phyloP scores from a whole-genome alignment of 441 rosid genomes.

The Populus hybrid region DNA sequence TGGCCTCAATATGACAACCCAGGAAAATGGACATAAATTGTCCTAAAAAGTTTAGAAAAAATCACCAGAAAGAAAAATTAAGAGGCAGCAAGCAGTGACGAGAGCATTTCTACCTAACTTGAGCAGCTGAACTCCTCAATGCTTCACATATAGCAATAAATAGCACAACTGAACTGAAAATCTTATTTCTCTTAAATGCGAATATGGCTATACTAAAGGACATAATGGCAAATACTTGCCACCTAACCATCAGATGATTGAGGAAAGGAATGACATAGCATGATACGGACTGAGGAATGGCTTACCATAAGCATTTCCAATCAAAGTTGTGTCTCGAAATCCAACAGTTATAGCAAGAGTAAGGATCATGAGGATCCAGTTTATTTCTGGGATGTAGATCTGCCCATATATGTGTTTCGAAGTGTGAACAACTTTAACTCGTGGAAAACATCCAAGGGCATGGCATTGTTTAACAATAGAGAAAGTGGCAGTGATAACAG shows the following conservation, averaged over 20 bases:
- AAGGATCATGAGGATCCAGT: conserved; percentile 92
- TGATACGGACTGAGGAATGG: neutral
- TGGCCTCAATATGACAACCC: neutral
- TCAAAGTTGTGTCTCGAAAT: conserved; percentile 63
- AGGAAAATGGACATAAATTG: neutral
- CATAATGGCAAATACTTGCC: neutral
- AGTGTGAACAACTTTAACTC: conserved; percentile 72
- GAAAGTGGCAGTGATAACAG: conserved; percentile 81
- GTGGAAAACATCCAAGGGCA: conserved; percentile 42
- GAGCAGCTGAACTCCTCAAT: neutral
- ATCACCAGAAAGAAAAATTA: neutral
- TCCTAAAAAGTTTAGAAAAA: neutral
- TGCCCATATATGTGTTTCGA: conserved; percentile 77
- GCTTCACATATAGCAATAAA: neutral
- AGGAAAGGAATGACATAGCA: neutral
- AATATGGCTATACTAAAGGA: neutral
- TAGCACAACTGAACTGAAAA: neutral
- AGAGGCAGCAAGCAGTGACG: neutral
- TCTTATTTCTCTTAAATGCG: neutral
- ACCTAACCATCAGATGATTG: neutral
- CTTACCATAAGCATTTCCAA: conserved; percentile 94
- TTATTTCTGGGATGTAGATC: conserved; percentile 93
- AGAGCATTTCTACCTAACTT: neutral
- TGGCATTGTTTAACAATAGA: conserved; percentile 87
- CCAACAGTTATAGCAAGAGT: conserved; percentile 77